Conservation (phyloP, 208 protist species). For the Crithidia expoeki region DNA sequence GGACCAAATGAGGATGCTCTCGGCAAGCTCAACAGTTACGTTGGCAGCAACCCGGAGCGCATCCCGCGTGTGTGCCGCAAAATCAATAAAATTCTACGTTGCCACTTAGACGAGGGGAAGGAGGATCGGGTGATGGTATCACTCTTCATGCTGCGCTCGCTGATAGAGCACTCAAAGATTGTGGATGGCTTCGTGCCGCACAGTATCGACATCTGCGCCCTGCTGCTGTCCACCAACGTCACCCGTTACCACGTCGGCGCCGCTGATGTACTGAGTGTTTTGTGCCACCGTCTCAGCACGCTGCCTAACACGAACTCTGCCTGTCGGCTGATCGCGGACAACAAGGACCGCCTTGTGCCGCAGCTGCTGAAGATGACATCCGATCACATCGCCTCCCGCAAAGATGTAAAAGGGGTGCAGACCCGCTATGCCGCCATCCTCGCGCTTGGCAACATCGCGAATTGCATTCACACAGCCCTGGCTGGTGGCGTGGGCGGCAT, state of each 20-base stretch:
- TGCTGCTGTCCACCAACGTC: constrained; percentile 47
- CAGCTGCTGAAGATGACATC: constrained; percentile 68
- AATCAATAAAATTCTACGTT: constrained; percentile 63
- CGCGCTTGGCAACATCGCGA: constrained; percentile 57
- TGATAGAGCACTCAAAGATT: constrained; percentile 55
- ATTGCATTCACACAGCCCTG: constrained; percentile 55
- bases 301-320: constrained; percentile 55
- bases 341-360: constrained; percentile 58
- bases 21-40: constrained; percentile 71
- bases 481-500: constrained; percentile 40
- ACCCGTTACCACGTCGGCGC: constrained; percentile 64
- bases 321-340: constrained; percentile 65
- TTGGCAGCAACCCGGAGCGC: constrained; percentile 80
- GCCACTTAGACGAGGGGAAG: constrained; percentile 43
- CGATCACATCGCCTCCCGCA: constrained; percentile 27
- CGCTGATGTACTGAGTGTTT: constrained; percentile 60
- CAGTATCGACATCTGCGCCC: constrained; percentile 58
- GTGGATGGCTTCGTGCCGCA: constrained; percentile 81
- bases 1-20: constrained; percentile 67
- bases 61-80: constrained; percentile 87
- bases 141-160: constrained; percentile 54
- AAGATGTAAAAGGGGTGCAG: constrained; percentile 36
- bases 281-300: constrained; percentile 61
- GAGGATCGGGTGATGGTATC: constrained; percentile 69
- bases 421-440: constrained; percentile 64